phyloP scores from a whole-genome alignment of 768 basidiomycete species.

The Glaciozyma antarctica region DNA sequence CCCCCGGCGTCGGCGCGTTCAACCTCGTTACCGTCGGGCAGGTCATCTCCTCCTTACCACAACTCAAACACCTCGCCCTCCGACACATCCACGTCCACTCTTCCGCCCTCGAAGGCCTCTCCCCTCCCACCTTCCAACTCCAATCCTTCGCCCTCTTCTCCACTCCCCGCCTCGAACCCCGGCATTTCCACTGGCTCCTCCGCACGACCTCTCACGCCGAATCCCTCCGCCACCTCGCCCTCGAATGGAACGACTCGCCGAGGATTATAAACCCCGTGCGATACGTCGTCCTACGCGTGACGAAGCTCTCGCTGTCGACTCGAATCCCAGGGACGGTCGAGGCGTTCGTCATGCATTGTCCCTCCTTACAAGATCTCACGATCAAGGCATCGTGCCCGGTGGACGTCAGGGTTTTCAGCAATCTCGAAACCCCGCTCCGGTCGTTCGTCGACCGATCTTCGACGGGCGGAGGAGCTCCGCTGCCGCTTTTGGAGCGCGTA shows the following conservation, averaged over 20 bases:
- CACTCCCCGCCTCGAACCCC: not conserved
- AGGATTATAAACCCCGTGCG: not conserved
- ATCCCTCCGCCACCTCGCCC: constrained; percentile 12
- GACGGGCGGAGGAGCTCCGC: too few relatives aligned
- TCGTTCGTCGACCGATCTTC: not conserved
- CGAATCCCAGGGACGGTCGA: not conserved
- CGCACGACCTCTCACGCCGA: constrained; percentile 4
- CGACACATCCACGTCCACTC: not conserved
- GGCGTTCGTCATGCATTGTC: constrained; percentile 6
- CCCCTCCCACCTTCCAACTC: constrained; percentile 3
- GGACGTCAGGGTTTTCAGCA: not conserved
- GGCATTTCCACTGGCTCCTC: constrained; percentile 22
- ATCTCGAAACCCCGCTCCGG: not conserved
- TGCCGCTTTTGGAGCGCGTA: not conserved
- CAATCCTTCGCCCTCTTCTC: constrained; percentile 8
- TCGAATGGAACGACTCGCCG: constrained; percentile 6
- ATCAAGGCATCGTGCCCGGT: not conserved
- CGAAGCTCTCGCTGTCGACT: not conserved
- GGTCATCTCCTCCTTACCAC: constrained; percentile 9
- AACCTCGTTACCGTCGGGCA: constrained; percentile 21
- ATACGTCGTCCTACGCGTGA: constrained; percentile 7
- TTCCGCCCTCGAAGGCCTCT: constrained; percentile 3
- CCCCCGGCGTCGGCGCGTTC: constrained; percentile 12
- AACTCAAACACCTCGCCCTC: constrained; percentile 6
- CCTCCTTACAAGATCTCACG: constrained; percentile 3